Evolutionary conservation across 176 grass and related monocot species (phyloP).

Genomic region (Triticum urartu): DNA sequence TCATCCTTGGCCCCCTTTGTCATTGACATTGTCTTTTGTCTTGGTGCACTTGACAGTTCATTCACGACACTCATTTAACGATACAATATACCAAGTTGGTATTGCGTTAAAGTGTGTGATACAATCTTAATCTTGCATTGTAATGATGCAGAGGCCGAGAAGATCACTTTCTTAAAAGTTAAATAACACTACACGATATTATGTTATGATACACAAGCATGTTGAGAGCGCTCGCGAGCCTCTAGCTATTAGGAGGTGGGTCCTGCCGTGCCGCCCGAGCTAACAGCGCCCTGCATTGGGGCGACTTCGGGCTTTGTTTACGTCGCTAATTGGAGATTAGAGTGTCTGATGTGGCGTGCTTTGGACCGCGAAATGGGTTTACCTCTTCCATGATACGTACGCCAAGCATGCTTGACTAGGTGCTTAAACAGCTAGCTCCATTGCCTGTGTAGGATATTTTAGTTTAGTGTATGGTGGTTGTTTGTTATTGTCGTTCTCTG

Average conservation of each 20-base stretch:
- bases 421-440: neutral
- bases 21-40: too few species aligned
- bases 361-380: neutral
- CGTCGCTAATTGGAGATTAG: neutral
- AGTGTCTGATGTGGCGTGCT: conserved; percentile 8
- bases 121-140: too few species aligned
- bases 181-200: too few species aligned
- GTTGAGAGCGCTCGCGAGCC: neutral
- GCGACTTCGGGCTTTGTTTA: neutral
- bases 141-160: too few species aligned
- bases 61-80: too few species aligned
- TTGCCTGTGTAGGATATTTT: conserved; percentile 1
- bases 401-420: neutral
- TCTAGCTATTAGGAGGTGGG: neutral
- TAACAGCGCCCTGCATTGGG: neutral
- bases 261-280: conserved; percentile 29
- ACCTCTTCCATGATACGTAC: neutral
- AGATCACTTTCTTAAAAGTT: too few species aligned
- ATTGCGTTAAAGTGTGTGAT: too few species aligned
- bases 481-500: neutral
- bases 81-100: too few species aligned
- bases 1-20: too few species aligned
- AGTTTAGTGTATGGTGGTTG: neutral
- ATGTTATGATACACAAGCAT: too few species aligned
- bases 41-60: too few species aligned